These are phyloP conservation scores for Tribonema minus DNA, from an alignment of 108 stramenopile genomes.

Conservation along the genomic window DNA sequence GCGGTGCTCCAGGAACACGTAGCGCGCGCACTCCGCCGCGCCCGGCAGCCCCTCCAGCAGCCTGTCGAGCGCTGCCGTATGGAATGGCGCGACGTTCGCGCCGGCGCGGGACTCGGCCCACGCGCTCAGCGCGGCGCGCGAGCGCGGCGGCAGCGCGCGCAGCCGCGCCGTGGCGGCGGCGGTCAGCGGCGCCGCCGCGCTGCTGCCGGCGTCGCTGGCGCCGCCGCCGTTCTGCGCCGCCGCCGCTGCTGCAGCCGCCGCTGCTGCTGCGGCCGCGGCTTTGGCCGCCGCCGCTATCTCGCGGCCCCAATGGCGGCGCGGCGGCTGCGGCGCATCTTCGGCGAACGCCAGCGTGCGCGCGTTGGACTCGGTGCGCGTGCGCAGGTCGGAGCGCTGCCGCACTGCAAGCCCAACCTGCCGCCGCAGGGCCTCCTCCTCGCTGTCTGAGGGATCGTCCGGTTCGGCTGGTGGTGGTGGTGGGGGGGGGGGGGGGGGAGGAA, in stretches of 20 bases:
- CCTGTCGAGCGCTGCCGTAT: neutral
- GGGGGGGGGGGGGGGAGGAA: too few species aligned
- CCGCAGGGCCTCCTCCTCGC: neutral
- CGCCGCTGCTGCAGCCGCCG: neutral
- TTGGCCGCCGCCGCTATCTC: neutral
- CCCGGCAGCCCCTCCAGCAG: neutral
- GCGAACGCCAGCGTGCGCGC: neutral
- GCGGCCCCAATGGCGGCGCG: neutral
- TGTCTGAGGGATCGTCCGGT: neutral
- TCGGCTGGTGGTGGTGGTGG: too few species aligned
- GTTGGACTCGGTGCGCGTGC: neutral
- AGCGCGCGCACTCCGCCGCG: neutral
- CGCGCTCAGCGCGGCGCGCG: too few species aligned
- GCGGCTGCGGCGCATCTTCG: too few species aligned
- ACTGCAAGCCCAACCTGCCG: neutral
- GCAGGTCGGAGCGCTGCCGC: neutral
- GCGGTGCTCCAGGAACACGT: neutral
- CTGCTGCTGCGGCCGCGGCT: neutral
- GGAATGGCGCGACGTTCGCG: neutral
- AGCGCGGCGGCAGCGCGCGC: neutral
- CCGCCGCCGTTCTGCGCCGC: neutral
- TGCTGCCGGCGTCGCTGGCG: neutral
- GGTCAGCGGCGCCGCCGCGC: neutral
- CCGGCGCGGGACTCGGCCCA: too few species aligned
- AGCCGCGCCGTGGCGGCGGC: neutral